Evolutionary conservation across 345 rosid species (phyloP), one percentile per base, ranked within the genome.

Genomic region (Melaleuca quinquenervia): DNA sequence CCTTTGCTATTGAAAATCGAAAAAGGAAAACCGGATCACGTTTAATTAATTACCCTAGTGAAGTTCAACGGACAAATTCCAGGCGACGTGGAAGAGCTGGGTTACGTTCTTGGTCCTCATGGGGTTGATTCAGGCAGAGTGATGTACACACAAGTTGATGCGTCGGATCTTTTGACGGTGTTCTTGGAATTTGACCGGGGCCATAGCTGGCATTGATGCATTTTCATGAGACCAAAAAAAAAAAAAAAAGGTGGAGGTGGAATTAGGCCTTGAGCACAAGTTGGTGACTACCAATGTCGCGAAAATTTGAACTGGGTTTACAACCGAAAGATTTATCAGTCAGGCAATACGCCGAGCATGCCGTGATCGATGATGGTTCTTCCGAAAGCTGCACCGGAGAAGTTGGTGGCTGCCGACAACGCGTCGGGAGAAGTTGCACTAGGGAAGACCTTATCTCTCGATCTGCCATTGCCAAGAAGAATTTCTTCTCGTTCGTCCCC

Each of bases 391-490:
- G 27, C 62, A 56, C 11, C 3, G 0, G 5, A 56, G 29, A 56
- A 56, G 26, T 11, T 11, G 29, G 3, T 53, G 56, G 56, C 24
- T 41, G 41, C 41, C 41, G 41, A 41, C 2, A 41, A 41, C 41
- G 2, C 41, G 41, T 41, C 2, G 41, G 41, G 41, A 41, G 41
- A 41, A 41, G 41, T 41, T 41, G 41, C 41, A 41, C 41, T 41
- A 41, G 4, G 41, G 4, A 41, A 41, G 41, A 41, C 41, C 41
- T 41, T 41, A 4, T 41, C 41, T 56, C 3, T 56, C 8, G 3
- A 26, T 56, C 0, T 12, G 0, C 16, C 1, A 0, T 56, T 56
- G 6, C 26, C n/a, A 5, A 5, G 14, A 26, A 56, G 64, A 56
- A 56, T 56, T 56, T 56, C 64, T 26, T 26, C 64, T 56, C 16